Evolutionary conservation across 495 filamentous ascomycete species (phyloP).

Genomic region (Penicillium lividum): DNA sequence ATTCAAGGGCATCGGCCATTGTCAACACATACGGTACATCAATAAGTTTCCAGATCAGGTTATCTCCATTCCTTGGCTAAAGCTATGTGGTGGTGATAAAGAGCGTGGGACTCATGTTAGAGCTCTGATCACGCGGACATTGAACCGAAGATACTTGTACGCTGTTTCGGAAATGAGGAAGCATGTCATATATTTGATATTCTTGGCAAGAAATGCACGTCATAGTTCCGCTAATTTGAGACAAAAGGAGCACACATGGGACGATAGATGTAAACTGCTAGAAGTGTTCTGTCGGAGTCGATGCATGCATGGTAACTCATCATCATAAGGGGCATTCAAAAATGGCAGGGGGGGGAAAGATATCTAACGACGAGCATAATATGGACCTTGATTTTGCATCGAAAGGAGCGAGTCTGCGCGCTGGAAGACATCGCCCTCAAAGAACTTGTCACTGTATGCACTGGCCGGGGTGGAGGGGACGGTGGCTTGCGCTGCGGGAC

Average conservation of each 20-base stretch:
- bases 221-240: constrained; percentile 9
- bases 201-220: background rate
- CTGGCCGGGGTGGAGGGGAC: constrained; percentile 77
- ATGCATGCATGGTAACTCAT: constrained; percentile 1
- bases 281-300: background rate
- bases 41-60: too few relatives aligned
- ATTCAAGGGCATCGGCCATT: too few relatives aligned
- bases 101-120: too few relatives aligned
- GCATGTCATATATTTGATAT: too few relatives aligned
- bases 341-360: background rate
- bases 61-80: too few relatives aligned
- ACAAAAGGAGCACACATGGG: background rate
- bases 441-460: constrained; percentile 63
- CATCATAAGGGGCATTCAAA: constrained; percentile 11
- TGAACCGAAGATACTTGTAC: too few relatives aligned
- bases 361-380: constrained; percentile 39
- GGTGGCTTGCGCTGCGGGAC: constrained; percentile 85
- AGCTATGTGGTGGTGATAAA: too few relatives aligned
- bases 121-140: too few relatives aligned
- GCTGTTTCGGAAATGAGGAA: too few relatives aligned
- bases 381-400: constrained; percentile 51
- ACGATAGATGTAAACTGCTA: background rate
- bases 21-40: too few relatives aligned
- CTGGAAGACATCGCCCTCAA: constrained; percentile 72
- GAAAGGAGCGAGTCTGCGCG: constrained; percentile 69